A percentile compares a stretch with the other conserved stretches of the same genome.
phyloP scores from a whole-genome alignment of 2,329 filamentous ascomycete species.

The Epichloe sp. region DNA sequence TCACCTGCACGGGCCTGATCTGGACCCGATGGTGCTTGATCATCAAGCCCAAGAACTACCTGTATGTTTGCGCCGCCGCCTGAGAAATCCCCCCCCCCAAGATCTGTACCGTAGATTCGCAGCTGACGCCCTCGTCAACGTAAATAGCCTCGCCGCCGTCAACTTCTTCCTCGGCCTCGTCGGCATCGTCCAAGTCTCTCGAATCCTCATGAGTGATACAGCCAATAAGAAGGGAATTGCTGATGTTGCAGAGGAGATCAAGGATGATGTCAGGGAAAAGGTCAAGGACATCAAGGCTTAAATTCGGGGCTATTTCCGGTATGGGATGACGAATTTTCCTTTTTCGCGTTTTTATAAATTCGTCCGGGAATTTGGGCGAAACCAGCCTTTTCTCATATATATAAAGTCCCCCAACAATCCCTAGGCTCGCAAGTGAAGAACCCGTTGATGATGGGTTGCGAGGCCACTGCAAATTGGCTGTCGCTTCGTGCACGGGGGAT shows the following conservation, averaged over 20 bases:
- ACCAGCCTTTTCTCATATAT: too few relatives aligned
- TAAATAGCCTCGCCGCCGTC: conserved; percentile 68
- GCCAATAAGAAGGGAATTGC: conserved; percentile 39
- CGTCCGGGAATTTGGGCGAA: too few relatives aligned
- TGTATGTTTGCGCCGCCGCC: conserved; percentile 39
- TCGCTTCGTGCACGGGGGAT: neutral
- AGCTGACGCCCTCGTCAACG: neutral
- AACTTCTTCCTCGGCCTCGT: conserved; percentile 96
- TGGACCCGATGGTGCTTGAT: conserved; percentile 99
- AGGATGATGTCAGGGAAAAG: conserved; percentile 25
- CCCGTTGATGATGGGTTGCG: too few relatives aligned
- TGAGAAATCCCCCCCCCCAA: neutral
- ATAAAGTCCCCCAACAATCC: too few relatives aligned
- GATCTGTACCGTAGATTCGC: too few relatives aligned
- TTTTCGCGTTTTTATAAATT: too few relatives aligned
- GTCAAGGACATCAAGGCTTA: conserved; percentile 11
- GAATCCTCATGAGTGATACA: conserved; percentile 57
- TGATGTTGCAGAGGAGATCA: conserved; percentile 25
- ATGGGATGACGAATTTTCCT: neutral
- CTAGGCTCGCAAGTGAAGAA: too few relatives aligned
- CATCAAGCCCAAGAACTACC: conserved; percentile 85
- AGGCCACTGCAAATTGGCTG: neutral
- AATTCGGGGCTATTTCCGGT: neutral
- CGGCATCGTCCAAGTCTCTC: conserved; percentile 66
- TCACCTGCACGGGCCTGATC: conserved; percentile 85